Evolutionary conservation across 768 basidiomycete species (phyloP), one percentile per base, ranked within the genome.

Genomic region (Kwoniella sp.): DNA sequence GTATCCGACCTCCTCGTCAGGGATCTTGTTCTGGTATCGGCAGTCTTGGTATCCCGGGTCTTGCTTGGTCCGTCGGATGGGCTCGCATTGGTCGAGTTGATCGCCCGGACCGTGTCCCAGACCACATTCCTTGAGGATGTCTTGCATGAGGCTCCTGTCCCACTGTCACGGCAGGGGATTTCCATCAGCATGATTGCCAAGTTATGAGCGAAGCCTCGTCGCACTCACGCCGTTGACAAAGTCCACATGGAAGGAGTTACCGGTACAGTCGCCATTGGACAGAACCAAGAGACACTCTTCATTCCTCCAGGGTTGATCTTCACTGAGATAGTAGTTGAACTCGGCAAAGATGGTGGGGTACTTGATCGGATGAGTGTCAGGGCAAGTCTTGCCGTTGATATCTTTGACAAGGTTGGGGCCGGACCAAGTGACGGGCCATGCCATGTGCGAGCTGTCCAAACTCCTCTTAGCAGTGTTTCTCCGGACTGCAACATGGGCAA

Each of bases 331-430:
- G 46, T 66, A 66, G 56, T 54, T 66, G 46, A 47, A 37, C 51
- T 61, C 59, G 6, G 59, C 38, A 54, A 70, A 70, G 46, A 70
- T 63, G 22, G 65, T 57, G 3, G 69, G 69, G 53, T 70, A 70
- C 36, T 59, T 54, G 57, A 56, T 55, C 23, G 50, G 42, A 28
- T 43, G 43, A 11, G 60, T 51, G n/a, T 50, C 51, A 11, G 67
- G 67, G 44, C 67, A 69, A 15, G 29, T 17, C 7, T 29, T 52
- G 25, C 61, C 60, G 36, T 65, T 60, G 17, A 50, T 37, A 42
- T 61, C 49, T 19, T 48, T 45, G 40, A 59, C 38, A 9, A 56
- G 49, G 3, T 33, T 23, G 0, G 53, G 27, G 11, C 65, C 65
- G 14, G 38, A 28, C 17, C 39, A 49, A n/a, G 46, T 40, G 14